Evolutionary conservation across 2,329 filamentous ascomycete genomes (phyloP).

Genomic region (Exophiala alcalophila): DNA sequence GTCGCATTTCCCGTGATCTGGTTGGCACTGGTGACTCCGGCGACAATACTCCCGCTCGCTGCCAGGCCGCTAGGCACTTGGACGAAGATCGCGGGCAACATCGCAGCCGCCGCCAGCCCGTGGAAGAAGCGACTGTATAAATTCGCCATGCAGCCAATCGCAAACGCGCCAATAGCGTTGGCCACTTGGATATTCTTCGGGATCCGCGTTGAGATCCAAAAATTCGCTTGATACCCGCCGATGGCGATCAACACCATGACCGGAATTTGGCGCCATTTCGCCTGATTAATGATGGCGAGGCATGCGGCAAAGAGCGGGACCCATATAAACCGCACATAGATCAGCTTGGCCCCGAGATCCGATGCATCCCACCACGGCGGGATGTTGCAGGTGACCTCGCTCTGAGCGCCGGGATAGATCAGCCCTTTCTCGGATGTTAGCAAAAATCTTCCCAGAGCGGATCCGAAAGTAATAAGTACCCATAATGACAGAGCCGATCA

Average conservation of each 20-base stretch:
- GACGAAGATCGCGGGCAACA: slow-evolving; percentile 81
- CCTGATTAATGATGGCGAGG: slow-evolving; percentile 75
- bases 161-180: slow-evolving; percentile 73
- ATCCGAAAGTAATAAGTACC: slow-evolving; percentile 45
- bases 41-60: slow-evolving; percentile 56
- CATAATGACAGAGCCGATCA: slow-evolving; percentile 63
- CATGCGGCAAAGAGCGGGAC: slow-evolving; percentile 71
- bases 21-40: slow-evolving; percentile 53
- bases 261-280: slow-evolving; percentile 73
- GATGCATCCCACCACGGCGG: slow-evolving; percentile 32
- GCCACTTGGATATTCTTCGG: slow-evolving; percentile 69
- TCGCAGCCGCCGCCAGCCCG: slow-evolving; percentile 76
- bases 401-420: slow-evolving; percentile 21
- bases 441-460: too few relatives aligned
- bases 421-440: too few relatives aligned
- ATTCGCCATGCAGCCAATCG: slow-evolving; percentile 74
- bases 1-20: slow-evolving; percentile 41
- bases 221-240: slow-evolving; percentile 72
- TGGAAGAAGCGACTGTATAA: slow-evolving; percentile 70
- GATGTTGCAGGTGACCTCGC: slow-evolving; percentile 21
- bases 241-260: slow-evolving; percentile 73
- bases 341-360: slow-evolving; percentile 46
- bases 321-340: slow-evolving; percentile 61
- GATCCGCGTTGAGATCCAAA: slow-evolving; percentile 66
- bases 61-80: slow-evolving; percentile 61